These are phyloP conservation scores for Alnus glutinosa DNA, from an alignment of 306 rosid genomes.

Conservation along the genomic window DNA sequence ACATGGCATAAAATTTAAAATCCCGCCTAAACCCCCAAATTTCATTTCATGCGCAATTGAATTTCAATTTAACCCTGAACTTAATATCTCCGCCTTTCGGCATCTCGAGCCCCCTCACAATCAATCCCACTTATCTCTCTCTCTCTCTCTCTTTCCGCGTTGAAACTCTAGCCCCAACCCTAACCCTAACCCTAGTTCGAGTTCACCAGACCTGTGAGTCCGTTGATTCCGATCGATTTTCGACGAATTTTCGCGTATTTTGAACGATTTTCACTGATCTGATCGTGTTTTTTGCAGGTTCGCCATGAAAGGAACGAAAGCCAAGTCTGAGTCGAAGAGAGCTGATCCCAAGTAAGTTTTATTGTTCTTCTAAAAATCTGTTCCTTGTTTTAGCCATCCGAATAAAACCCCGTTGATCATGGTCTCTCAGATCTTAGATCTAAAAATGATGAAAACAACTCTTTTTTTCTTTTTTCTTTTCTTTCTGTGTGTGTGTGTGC, in stretches of 20 bases:
- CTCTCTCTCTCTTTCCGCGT: slow-evolving; percentile 24
- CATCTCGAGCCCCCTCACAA: slow-evolving; percentile 13
- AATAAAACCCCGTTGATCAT: not conserved
- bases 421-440: slow-evolving; percentile 42
- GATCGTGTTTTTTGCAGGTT: slow-evolving; percentile 42
- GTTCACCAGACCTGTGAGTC: slow-evolving; percentile 24
- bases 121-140: slow-evolving; percentile 12
- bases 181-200: slow-evolving; percentile 22
- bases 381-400: not conserved
- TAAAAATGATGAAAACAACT: not conserved
- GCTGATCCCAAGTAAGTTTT: slow-evolving; percentile 67
- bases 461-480: not conserved
- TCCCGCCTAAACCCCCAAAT: slow-evolving; percentile 85
- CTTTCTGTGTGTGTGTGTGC: not conserved
- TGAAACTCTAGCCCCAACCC: slow-evolving; percentile 41
- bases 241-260: not conserved
- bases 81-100: slow-evolving; percentile 49
- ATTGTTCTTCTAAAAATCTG: not conserved
- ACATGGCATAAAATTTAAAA: slow-evolving; percentile 73
- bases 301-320: slow-evolving; percentile 77
- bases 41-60: slow-evolving; percentile 80
- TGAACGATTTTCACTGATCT: slow-evolving; percentile 23
- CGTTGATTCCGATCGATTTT: slow-evolving; percentile 4
- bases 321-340: slow-evolving; percentile 62
- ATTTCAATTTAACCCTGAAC: slow-evolving; percentile 65